Evolutionary conservation across 2,329 filamentous ascomycete genomes (phyloP).

Genomic region (Tolypocladium sp.): DNA sequence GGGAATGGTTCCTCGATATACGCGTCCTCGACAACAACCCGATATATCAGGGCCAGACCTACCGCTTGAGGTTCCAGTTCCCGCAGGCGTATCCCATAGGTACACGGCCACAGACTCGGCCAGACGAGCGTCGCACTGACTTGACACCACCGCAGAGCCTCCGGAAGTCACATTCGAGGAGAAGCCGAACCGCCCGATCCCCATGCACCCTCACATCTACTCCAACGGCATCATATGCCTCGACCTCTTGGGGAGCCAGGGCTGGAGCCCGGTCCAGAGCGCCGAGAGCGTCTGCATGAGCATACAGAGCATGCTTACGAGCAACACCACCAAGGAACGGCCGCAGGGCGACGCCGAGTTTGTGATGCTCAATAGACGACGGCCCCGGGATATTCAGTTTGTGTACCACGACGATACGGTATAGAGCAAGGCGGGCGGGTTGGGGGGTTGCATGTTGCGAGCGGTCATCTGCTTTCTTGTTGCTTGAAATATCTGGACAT

Average conservation of each 20-base stretch:
- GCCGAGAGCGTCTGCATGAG: conserved; percentile 97
- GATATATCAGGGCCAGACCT: conserved; percentile 71
- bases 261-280: conserved; percentile 95
- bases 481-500: neutral
- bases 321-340: conserved; percentile 84
- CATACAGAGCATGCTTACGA: conserved; percentile 95
- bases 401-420: conserved; percentile 87
- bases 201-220: conserved; percentile 96
- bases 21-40: conserved; percentile 84
- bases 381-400: conserved; percentile 86
- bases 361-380: conserved; percentile 65
- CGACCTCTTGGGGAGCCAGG: conserved; percentile 76
- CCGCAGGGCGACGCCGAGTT: conserved; percentile 88
- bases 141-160: conserved; percentile 51
- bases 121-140: neutral
- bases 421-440: conserved; percentile 17
- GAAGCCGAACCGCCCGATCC: conserved; percentile 58
- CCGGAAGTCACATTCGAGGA: conserved; percentile 87
- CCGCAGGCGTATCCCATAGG: conserved; percentile 81
- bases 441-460: neutral
- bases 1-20: conserved; percentile 87
- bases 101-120: conserved; percentile 27
- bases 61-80: conserved; percentile 83
- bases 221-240: conserved; percentile 98
- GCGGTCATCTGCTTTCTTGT: neutral